These are phyloP conservation scores for Dipteronia sinensis DNA, from an alignment of 345 rosid species.

Conservation along the genomic window DNA sequence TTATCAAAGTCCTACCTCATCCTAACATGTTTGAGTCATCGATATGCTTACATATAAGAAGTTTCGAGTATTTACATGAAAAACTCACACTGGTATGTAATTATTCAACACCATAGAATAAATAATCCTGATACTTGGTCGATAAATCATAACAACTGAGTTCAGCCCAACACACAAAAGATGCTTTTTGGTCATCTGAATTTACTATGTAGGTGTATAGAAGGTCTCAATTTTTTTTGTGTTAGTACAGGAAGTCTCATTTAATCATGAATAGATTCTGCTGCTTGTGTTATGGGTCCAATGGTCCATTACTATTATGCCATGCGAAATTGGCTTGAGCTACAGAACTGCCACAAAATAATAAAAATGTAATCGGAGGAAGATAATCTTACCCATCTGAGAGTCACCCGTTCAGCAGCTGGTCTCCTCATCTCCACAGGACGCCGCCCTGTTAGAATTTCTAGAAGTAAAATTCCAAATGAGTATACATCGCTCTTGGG, in stretches of 20 bases:
- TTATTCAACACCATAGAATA: background rate
- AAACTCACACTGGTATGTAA: background rate
- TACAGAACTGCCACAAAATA: slow-evolving; percentile 1
- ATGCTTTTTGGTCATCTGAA: background rate
- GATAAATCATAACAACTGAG: too few relatives aligned
- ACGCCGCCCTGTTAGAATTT: slow-evolving; percentile 87
- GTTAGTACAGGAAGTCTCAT: background rate
- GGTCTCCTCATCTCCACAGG: slow-evolving; percentile 73
- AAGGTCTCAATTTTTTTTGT: background rate
- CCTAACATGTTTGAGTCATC: background rate
- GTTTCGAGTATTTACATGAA: background rate
- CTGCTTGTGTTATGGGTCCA: background rate
- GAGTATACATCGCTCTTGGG: slow-evolving; percentile 91
- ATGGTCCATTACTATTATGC: background rate
- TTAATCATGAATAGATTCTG: background rate
- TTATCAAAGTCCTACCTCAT: background rate
- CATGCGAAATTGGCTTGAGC: background rate
- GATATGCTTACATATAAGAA: background rate
- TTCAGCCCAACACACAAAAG: background rate
- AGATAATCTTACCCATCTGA: slow-evolving; percentile 79
- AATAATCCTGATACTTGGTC: background rate
- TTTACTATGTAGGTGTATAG: background rate
- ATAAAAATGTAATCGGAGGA: slow-evolving; percentile 3
- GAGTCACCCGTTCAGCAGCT: slow-evolving; percentile 67
- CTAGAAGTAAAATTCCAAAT: slow-evolving; percentile 84